Conservation (phyloP, 2,329 filamentous ascomycete genomes). For the Phialophora tarda region DNA sequence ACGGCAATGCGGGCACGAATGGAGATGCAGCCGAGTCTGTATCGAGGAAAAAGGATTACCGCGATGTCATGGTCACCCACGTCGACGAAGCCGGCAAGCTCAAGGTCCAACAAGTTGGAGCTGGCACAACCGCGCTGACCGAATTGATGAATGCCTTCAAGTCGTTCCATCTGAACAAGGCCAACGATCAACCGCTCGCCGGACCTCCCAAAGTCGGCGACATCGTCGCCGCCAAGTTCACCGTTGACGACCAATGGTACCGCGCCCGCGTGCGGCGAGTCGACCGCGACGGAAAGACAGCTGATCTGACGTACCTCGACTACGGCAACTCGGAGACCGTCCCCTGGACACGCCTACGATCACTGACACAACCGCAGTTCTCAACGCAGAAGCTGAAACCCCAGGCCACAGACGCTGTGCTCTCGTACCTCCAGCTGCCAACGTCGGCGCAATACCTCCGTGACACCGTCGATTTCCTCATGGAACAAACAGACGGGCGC, state of each 20-base stretch:
- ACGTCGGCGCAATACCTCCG: constrained; percentile 78
- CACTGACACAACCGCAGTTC: constrained; percentile 81
- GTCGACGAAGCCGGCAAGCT: constrained; percentile 80
- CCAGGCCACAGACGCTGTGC: constrained; percentile 83
- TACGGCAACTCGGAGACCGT: constrained; percentile 93
- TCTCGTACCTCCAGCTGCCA: constrained; percentile 90
- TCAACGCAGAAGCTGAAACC: constrained; percentile 78
- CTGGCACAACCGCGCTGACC: constrained; percentile 82
- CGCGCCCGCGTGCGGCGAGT: constrained; percentile 88
- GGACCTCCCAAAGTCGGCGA: constrained; percentile 88
- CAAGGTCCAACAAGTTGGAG: constrained; percentile 89
- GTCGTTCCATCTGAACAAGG: constrained; percentile 83
- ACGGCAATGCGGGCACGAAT: constrained; percentile 57
- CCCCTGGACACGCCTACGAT: constrained; percentile 80
- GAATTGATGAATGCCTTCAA: constrained; percentile 90
- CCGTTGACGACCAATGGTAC: constrained; percentile 90
- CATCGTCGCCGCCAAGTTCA: constrained; percentile 88
- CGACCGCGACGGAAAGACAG: constrained; percentile 84
- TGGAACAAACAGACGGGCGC: constrained; percentile 73
- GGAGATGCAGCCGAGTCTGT: constrained; percentile 60
- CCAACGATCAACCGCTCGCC: constrained; percentile 75
- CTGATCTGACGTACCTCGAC: constrained; percentile 92
- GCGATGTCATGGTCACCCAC: constrained; percentile 90
- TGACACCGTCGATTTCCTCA: constrained; percentile 78
- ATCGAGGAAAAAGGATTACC: constrained; percentile 82